These are phyloP conservation scores for Mallotus nudiflorus DNA, from an alignment of 345 rosid genomes.

Conservation along the genomic window DNA sequence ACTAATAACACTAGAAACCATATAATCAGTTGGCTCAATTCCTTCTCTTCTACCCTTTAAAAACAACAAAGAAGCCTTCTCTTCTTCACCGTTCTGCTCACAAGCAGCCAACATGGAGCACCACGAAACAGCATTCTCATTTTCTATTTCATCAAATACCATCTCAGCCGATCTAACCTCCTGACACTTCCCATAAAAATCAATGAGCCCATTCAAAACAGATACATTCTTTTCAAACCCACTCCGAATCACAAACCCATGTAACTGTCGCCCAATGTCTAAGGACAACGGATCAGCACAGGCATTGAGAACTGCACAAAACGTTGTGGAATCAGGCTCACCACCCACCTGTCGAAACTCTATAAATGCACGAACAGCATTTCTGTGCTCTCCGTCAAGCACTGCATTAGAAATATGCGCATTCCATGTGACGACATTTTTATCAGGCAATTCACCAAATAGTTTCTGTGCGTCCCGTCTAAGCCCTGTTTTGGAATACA, in stretches of 20 bases:
- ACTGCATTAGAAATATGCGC: slow-evolving; percentile 72
- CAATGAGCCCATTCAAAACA: slow-evolving; percentile 68
- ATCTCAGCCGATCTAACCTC: slow-evolving; percentile 45
- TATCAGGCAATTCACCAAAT: slow-evolving; percentile 83
- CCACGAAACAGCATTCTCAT: slow-evolving; percentile 82
- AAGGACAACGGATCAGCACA: slow-evolving; percentile 53
- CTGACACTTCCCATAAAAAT: slow-evolving; percentile 83
- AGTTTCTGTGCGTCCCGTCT: slow-evolving; percentile 52
- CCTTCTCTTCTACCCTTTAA: slow-evolving; percentile 49
- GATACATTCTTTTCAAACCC: slow-evolving; percentile 57
- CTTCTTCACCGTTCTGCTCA: slow-evolving; percentile 74
- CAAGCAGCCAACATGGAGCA: slow-evolving; percentile 64
- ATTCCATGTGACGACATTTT: slow-evolving; percentile 68
- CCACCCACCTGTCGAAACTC: slow-evolving; percentile 57
- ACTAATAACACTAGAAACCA: slow-evolving; percentile 65
- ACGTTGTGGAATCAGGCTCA: slow-evolving; percentile 64
- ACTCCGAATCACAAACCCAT: slow-evolving; percentile 53
- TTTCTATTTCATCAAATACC: slow-evolving; percentile 54
- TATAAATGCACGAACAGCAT: slow-evolving; percentile 52
- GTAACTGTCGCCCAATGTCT: slow-evolving; percentile 65
- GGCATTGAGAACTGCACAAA: slow-evolving; percentile 66
- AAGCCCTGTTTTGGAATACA: slow-evolving; percentile 62
- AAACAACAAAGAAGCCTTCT: slow-evolving; percentile 58
- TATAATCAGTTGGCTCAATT: slow-evolving; percentile 59
- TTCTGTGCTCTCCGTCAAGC: slow-evolving; percentile 43